Base-by-base conservation (phyloP, 2,329 filamentous ascomycete genomes). In the Paraphoma chrysanthemicola region DNA sequence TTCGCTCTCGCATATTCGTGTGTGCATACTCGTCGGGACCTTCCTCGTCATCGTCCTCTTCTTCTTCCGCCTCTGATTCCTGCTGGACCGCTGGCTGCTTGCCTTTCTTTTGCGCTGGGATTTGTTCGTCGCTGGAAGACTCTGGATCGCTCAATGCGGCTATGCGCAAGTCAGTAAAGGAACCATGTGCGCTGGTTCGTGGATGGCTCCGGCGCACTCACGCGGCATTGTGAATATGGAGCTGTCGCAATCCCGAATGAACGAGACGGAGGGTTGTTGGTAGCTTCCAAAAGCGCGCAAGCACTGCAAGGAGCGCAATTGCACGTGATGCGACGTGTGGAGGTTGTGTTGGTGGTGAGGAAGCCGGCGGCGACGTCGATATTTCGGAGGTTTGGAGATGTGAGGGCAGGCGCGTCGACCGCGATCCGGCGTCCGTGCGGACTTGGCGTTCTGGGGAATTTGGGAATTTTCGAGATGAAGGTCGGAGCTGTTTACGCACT, bases 11-110 rank as follows among this genome's bases (percentile, higher is more conserved):
- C n/a, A n/a, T n/a, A n/a, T n/a, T n/a, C n/a, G n/a, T n/a, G n/a
- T n/a, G n/a, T n/a, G 39, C 39, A 42, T 81, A 85, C 31, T 82
- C 80, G 18, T 83, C 77, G 5, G 77, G 78, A 50, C 69, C 74
- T 9, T 77, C 74, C 1, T 70, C 71, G 1, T 70, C 71, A 0
- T 70, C 68, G 6, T 69, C 66, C 1, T 67, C 67, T n/a, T 62
- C 62, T 38, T 67, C 66, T 7, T 64, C 67, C 4, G 54, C 60
- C 28, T 47, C 49, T 5, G 49, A 47, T 17, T 63, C 55, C 28
- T 47, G 44, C 8, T 60, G 12, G 17, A 45, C 51, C 30, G 51
- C 53, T 2, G 62, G 50, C 42, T 61, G 57, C 59, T 54, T 71
- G 57, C n/a, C 54, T 62, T 42, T 61, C 64, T 48, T 73, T 68